Base-by-base conservation (phyloP, 495 filamentous ascomycete species). In the Echria macrotheca region DNA sequence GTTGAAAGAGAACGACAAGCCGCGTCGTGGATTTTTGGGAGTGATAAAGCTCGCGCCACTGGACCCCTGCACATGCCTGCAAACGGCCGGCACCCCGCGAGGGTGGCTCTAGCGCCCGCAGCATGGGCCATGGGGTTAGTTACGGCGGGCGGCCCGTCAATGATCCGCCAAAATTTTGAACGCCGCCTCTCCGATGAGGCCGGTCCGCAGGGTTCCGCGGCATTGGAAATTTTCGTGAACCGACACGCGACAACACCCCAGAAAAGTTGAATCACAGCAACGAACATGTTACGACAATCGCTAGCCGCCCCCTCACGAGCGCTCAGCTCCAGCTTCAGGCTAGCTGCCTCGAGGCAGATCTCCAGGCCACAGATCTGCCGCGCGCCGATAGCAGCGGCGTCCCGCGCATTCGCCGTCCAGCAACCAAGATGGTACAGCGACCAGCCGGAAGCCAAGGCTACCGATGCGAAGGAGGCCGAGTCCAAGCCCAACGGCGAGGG, bases 401-500 rank as follows among this genome's bases (percentile, higher is more conserved):
- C 62, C 24, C 43, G 62, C 39, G 42, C 59, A 47, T 23, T 54
- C 52, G 57, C 60, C n/a, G 18, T 38, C 36, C 50, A 58, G 14
- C 49, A 57, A 28, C 46, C 61, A 53, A 63, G 72, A 61, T 76
- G 70, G 67, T 75, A 76, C 60, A 74, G 73, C 59, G 63, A 67
- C 17, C 61, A 73, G 50, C 44, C 68, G 21, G 66, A 69, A n/a
- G 38, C 38, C 3, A n/a, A n/a, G n/a, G n/a, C n/a, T n/a, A n/a
- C n/a, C n/a, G n/a, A n/a, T n/a, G 51, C 68, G 25, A 69, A 69
- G 55, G 59, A 68, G 38, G 65, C 56, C 40, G 60, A 63, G 36
- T 58, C 55, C 21, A 47, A 41, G 11, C 28, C 28, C 28, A 40
- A 17, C 35, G 65, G 64, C 17, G 64, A 64, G 31, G 59, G 60